Base-by-base conservation (phyloP, 2,329 filamentous ascomycete genomes). In the Fusarium sp. region DNA sequence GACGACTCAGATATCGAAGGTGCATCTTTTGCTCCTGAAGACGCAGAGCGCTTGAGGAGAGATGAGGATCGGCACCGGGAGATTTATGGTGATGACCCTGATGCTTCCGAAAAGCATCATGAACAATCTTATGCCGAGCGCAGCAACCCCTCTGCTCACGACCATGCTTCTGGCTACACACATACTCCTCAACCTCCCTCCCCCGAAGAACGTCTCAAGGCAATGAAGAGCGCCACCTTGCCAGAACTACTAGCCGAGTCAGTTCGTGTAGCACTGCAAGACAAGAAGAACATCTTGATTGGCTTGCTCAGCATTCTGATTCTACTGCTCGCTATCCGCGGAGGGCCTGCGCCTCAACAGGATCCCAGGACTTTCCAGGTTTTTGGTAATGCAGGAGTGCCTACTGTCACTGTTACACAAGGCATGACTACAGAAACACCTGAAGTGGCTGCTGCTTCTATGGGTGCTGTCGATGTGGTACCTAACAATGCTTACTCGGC, bases 201-300 rank as follows among this genome's bases (percentile, higher is more conserved):
- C 14, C 62, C 53, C 22, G 66, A 80, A 39, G 72, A 71, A 39
- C 76, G 68, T 4, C 75, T 67, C 26, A 50, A 70, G 48, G 53
- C 72, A 26, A 77, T 79, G 52, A 79, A 83, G 61, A 77, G 77
- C 11, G 84, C 85, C 0, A 85, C 84, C 3, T 79, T 90, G 13
- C 78, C 82, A 1, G 83, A 88, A 62, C 78, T 90, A 10, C 71
- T 90, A 0, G 69, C 86, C 10, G 84, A 87, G 65, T 86, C 87
- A 0, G 78, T 80, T 50, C 81, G 83, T 32, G 83, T 90, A 9
- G 75, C 86, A 19, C 71, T 90, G 70, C 82, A 83, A 46, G 88
- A 90, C 68, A 82, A 82, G 58, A 89, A 85, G 78, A 90, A 90
- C 56, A 74, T 89, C 11, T 77, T 83, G n/a, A 89, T 90, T 26